Conservation (phyloP, 75 land plant species). For the Selaginella tamariscina region DNA sequence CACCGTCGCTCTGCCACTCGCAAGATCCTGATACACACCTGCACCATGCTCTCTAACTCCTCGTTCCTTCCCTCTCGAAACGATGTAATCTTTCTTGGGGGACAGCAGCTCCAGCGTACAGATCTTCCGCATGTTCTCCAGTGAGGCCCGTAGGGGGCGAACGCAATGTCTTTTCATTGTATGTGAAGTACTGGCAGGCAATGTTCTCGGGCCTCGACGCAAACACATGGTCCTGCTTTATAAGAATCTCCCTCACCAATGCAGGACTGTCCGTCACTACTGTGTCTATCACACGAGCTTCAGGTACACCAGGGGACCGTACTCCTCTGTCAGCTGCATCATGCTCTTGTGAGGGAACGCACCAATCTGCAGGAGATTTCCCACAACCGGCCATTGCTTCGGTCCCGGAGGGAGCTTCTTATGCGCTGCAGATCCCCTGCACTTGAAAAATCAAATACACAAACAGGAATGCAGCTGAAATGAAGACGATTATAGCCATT, state of each 20-base stretch:
- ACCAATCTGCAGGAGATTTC: not conserved
- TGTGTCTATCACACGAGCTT: not conserved
- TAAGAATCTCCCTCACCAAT: not conserved
- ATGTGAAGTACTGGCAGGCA: not conserved
- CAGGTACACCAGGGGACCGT: not conserved
- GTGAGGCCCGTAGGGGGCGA: slow-evolving; percentile 7
- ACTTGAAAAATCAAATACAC: too few relatives aligned
- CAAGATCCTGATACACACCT: slow-evolving; percentile 1
- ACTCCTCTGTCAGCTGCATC: not conserved
- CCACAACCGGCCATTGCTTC: not conserved
- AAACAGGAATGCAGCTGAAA: too few relatives aligned
- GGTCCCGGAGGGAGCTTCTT: not conserved
- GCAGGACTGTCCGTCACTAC: not conserved
- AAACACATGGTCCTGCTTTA: not conserved
- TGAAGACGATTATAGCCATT: too few relatives aligned
- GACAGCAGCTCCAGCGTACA: slow-evolving; percentile 10
- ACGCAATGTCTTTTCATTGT: slow-evolving; percentile 5
- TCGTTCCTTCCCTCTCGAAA: slow-evolving; percentile 15
- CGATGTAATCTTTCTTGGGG: not conserved
- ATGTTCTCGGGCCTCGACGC: not conserved
- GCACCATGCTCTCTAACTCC: slow-evolving; percentile 17
- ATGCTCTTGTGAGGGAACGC: not conserved
- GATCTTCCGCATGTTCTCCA: slow-evolving; percentile 9
- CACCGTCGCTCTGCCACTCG: slow-evolving; percentile 19
- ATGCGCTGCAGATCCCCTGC: too few relatives aligned